These are phyloP conservation scores for Erythrophleum ivorense DNA, from an alignment of 331 rosid genomes.

Conservation along the genomic window DNA sequence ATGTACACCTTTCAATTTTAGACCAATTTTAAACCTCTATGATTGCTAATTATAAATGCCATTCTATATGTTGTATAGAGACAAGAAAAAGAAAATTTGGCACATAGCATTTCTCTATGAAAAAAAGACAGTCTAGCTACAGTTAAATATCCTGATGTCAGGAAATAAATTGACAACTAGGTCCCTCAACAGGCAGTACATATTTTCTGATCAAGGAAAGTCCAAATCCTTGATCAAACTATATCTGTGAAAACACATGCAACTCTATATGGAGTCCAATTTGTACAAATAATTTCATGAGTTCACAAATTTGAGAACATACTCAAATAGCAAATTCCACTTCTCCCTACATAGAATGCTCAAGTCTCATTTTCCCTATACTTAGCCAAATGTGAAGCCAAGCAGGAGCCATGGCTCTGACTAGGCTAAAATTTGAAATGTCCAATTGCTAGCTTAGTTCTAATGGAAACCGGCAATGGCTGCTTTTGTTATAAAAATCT, in stretches of 20 bases:
- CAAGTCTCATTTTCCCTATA: background rate
- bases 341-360: background rate
- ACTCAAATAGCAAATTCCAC: background rate
- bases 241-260: background rate
- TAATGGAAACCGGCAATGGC: background rate
- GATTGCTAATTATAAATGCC: conserved; percentile 11
- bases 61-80: background rate
- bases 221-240: background rate
- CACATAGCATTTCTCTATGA: conserved; percentile 6
- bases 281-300: background rate
- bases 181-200: background rate
- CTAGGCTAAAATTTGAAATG: background rate
- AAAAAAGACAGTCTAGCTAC: background rate
- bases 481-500: background rate
- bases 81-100: background rate
- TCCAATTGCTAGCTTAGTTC: background rate
- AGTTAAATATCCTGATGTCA: conserved; percentile 10
- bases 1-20: conserved; percentile 5
- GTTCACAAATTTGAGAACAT: background rate
- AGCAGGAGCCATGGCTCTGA: background rate
- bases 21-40: conserved; percentile 9
- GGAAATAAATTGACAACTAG: conserved; percentile 3
- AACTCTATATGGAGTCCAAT: background rate
- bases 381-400: background rate
- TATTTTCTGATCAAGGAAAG: background rate